Conservation (phyloP, 1,284 basidiomycete genomes). For the Boletus sp. region DNA sequence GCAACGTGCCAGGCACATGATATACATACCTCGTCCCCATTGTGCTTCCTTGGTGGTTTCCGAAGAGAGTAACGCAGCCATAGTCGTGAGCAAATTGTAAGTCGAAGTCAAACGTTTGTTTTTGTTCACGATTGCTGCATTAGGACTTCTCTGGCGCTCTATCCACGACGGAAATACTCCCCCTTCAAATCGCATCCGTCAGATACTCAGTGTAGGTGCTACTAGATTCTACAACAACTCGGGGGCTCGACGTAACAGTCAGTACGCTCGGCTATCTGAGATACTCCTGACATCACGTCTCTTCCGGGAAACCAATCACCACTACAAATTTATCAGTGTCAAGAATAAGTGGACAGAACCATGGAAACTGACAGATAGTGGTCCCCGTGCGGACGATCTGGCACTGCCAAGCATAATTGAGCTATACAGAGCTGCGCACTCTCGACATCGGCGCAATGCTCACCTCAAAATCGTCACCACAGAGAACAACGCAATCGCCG, state of each 20-base stretch:
- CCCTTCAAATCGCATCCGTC: background rate
- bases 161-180: conserved; percentile 24
- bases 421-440: background rate
- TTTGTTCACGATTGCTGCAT: conserved; percentile 30
- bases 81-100: conserved; percentile 29
- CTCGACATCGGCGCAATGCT: conserved; percentile 13
- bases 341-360: background rate
- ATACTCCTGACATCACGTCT: conserved; percentile 1
- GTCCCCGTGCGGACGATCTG: conserved; percentile 32
- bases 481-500: conserved; percentile 50
- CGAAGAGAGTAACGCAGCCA: conserved; percentile 26
- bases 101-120: conserved; percentile 19
- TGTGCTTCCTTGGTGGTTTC: conserved; percentile 26
- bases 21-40: conserved; percentile 34
- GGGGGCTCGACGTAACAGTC: background rate
- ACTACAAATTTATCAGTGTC: conserved; percentile 21
- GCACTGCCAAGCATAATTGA: conserved; percentile 20
- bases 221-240: too few relatives aligned
- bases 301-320: conserved; percentile 24
- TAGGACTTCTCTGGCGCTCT: conserved; percentile 31
- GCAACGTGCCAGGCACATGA: conserved; percentile 10
- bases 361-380: conserved; percentile 28
- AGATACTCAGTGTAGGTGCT: background rate
- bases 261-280: conserved; percentile 2
- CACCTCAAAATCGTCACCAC: conserved; percentile 53